These are phyloP conservation scores for Dryadomyces quercus-mongolicae DNA, from an alignment of 2,329 filamentous ascomycete genomes.

Conservation along the genomic window DNA sequence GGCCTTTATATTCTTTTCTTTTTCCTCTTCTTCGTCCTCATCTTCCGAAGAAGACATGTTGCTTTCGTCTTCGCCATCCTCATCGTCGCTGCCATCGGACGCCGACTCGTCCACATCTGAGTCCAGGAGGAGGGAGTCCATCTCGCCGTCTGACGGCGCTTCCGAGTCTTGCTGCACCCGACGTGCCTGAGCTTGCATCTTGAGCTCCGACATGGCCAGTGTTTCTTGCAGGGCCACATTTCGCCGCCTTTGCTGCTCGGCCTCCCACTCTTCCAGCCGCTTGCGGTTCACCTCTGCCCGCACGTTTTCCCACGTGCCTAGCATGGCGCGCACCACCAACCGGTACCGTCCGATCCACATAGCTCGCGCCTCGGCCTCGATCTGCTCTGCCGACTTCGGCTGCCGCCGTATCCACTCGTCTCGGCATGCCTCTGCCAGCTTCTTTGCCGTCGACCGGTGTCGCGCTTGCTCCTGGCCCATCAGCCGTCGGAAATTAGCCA, in stretches of 20 bases:
- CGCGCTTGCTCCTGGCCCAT: conserved; percentile 67
- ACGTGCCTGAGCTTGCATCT: conserved; percentile 44
- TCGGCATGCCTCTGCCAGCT: conserved; percentile 64
- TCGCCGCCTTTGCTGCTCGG: conserved; percentile 49
- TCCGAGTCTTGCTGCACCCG: conserved; percentile 42
- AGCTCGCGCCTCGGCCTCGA: conserved; percentile 65
- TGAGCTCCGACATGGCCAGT: conserved; percentile 58
- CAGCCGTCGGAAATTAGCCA: conserved; percentile 67
- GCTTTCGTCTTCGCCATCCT: conserved; percentile 46
- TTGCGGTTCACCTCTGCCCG: conserved; percentile 47
- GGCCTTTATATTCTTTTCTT: conserved; percentile 35
- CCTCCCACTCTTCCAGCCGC: conserved; percentile 50
- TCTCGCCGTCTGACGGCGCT: conserved; percentile 29
- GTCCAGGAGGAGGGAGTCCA: conserved; percentile 29
- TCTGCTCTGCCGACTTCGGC: conserved; percentile 66
- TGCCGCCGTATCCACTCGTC: conserved; percentile 65
- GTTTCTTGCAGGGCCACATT: conserved; percentile 62
- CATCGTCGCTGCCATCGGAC: conserved; percentile 35
- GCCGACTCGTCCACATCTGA: conserved; percentile 24
- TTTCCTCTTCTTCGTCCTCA: conserved; percentile 30
- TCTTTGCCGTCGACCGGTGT: conserved; percentile 67
- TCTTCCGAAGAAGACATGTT: conserved; percentile 42
- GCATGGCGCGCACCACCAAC: conserved; percentile 48
- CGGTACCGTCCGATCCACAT: conserved; percentile 58
- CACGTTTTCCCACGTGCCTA: conserved; percentile 53